Evolutionary conservation across 129 eudicot species (phyloP).

Genomic region (Deinandra increscens): DNA sequence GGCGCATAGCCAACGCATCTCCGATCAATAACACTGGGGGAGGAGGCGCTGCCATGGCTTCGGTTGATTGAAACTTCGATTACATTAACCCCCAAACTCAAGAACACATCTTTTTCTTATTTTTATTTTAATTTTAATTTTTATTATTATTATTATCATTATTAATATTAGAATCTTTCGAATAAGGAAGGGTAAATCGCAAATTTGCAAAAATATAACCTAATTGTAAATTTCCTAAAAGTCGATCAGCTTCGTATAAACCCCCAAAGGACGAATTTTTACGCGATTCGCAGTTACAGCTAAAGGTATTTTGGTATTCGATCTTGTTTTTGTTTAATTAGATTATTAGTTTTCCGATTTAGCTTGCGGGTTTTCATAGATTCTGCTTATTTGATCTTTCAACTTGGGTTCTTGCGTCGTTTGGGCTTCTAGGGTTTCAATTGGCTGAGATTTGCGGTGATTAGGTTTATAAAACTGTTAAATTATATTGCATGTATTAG

Average conservation of each 20-base stretch:
- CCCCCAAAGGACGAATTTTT: constrained; percentile 27
- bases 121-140: too few species aligned
- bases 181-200: constrained; percentile 5
- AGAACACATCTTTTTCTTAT: constrained; percentile 27
- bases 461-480: constrained; percentile 21
- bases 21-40: constrained; percentile 49
- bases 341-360: constrained; percentile 8
- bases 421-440: constrained; percentile 48
- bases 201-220: constrained; percentile 25
- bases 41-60: constrained; percentile 45
- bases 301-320: constrained; percentile 31
- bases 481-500: constrained; percentile 34
- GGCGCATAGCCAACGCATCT: constrained; percentile 42
- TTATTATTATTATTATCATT: background rate
- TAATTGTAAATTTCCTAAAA: constrained; percentile 18
- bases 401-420: constrained; percentile 23
- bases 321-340: constrained; percentile 24
- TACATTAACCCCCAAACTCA: constrained; percentile 34
- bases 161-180: constrained; percentile 23
- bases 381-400: constrained; percentile 25
- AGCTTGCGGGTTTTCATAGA: constrained; percentile 13
- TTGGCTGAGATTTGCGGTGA: constrained; percentile 8
- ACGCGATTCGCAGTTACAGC: constrained; percentile 30
- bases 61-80: constrained; percentile 45
- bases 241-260: constrained; percentile 37